Conservation (phyloP, 31 red algal genomes). For the Odonthalia washingtoniensis region DNA sequence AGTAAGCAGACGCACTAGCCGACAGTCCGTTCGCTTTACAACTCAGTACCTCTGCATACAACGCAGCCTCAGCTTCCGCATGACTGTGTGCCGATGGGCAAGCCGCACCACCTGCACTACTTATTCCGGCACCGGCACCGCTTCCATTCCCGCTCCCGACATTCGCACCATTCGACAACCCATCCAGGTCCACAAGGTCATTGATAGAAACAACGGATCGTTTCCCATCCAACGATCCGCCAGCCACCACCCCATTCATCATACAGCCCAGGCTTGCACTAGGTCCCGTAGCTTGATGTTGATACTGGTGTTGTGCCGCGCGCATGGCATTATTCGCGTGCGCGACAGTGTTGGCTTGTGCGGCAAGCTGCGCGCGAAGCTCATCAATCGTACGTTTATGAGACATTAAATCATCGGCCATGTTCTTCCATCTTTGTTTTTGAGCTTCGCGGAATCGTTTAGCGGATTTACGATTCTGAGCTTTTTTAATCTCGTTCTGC, state of each 20-base stretch:
- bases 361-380: constrained; percentile 43
- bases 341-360: constrained; percentile 24
- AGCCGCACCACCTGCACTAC: background rate
- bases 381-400: constrained; percentile 49
- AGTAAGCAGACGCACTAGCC: background rate
- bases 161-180: background rate
- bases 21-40: background rate
- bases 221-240: background rate
- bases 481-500: constrained; percentile 74
- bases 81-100: constrained; percentile 11
- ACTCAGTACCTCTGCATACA: constrained; percentile 66
- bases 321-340: background rate
- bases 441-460: constrained; percentile 77
- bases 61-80: constrained; percentile 51
- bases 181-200: constrained; percentile 46
- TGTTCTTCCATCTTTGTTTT: constrained; percentile 78
- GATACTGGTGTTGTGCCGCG: background rate
- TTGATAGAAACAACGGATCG: constrained; percentile 54
- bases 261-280: background rate
- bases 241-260: background rate
- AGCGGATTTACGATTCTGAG: constrained; percentile 76
- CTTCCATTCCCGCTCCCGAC: constrained; percentile 1
- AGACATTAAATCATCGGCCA: constrained; percentile 51
- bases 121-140: constrained; percentile 3
- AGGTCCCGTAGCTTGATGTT: background rate